These are phyloP conservation scores for Pascua sp. DNA, from an alignment of 1,284 basidiomycete genomes.

Conservation along the genomic window DNA sequence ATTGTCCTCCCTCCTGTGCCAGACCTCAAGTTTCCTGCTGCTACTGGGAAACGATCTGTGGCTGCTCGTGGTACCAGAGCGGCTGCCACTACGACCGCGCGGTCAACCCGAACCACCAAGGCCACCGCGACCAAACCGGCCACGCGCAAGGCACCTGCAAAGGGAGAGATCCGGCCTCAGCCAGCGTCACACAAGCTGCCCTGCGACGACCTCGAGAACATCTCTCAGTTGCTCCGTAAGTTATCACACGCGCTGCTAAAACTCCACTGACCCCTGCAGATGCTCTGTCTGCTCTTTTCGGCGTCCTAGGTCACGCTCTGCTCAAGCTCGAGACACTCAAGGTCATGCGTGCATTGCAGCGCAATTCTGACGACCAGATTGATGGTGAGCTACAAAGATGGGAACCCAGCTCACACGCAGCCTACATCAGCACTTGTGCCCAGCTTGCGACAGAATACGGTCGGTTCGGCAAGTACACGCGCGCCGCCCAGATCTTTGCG, in stretches of 20 bases:
- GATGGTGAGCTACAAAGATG: conserved; percentile 20
- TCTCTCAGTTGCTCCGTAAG: conserved; percentile 49
- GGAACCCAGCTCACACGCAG: conserved; percentile 47
- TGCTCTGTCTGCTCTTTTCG: conserved; percentile 63
- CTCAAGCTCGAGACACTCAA: conserved; percentile 52
- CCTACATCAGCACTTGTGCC: conserved; percentile 62
- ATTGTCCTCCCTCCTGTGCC: conserved; percentile 25
- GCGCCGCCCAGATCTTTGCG: conserved; percentile 63
- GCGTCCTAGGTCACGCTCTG: conserved; percentile 57
- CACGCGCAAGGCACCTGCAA: neutral
- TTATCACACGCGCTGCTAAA: neutral
- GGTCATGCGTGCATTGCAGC: conserved; percentile 57
- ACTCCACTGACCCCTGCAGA: conserved; percentile 49
- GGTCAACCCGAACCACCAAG: neutral
- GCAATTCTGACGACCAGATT: conserved; percentile 53
- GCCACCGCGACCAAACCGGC: neutral
- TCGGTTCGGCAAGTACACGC: conserved; percentile 66
- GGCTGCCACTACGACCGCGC: neutral
- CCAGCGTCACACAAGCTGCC: neutral
- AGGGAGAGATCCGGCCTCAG: neutral
- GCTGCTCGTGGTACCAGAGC: neutral
- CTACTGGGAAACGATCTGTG: neutral
- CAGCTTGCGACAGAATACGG: conserved; percentile 73
- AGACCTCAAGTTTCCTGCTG: neutral
- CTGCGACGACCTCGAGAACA: conserved; percentile 54